Percentiles rank a stretch among this genome's conserved stretches.
These are phyloP conservation scores for Penicillium macrosclerotiorum DNA, from an alignment of 495 filamentous ascomycete species.

Conservation along the genomic window DNA sequence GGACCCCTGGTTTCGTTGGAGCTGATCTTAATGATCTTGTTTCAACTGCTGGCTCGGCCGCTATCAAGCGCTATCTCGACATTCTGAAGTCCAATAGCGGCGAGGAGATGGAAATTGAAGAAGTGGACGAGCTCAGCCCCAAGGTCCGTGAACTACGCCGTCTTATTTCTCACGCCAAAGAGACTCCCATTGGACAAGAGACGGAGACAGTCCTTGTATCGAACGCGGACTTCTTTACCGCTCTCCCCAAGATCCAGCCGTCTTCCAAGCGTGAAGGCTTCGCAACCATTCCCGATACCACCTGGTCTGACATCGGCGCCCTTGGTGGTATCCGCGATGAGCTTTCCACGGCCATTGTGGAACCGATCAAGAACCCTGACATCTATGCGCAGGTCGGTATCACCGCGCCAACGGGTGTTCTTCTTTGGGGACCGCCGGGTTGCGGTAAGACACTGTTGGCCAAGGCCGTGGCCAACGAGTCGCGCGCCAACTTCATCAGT, in stretches of 20 bases:
- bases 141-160: constrained; percentile 51
- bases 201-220: constrained; percentile 47
- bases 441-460: constrained; percentile 97
- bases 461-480: constrained; percentile 95
- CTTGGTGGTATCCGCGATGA: constrained; percentile 75
- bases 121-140: constrained; percentile 32
- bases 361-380: constrained; percentile 84
- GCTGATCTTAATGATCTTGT: constrained; percentile 89
- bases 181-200: constrained; percentile 46
- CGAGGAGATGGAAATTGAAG: constrained; percentile 55
- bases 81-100: constrained; percentile 50
- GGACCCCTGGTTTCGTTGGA: constrained; percentile 92
- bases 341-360: constrained; percentile 83
- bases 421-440: constrained; percentile 95
- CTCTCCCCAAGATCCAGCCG: constrained; percentile 83
- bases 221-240: constrained; percentile 68
- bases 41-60: constrained; percentile 65
- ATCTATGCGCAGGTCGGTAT: constrained; percentile 80
- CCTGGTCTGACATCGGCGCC: constrained; percentile 91
- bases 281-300: constrained; percentile 94
- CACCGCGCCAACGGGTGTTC: constrained; percentile 81
- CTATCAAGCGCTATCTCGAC: constrained; percentile 58
- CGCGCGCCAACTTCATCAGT: constrained; percentile 94
- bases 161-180: constrained; percentile 53
- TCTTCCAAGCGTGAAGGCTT: constrained; percentile 96